These are phyloP conservation scores for Ustilago hordei DNA, from an alignment of 1,284 basidiomycete genomes.

Conservation along the genomic window DNA sequence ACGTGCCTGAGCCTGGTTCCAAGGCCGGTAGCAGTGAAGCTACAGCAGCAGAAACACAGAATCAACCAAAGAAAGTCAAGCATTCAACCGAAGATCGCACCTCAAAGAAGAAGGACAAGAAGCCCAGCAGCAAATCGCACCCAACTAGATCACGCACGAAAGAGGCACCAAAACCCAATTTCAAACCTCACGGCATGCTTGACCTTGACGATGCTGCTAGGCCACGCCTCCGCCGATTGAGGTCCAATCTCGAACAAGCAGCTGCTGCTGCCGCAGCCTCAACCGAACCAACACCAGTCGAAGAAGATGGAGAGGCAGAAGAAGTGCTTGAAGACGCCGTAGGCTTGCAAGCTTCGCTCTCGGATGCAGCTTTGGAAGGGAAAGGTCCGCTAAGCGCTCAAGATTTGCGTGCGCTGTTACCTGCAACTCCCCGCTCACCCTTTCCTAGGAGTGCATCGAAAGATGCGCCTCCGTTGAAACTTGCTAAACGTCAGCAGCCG, in stretches of 20 bases:
- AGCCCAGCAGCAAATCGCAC: conserved; percentile 15
- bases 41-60: conserved; percentile 6
- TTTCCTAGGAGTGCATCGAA: conserved; percentile 23
- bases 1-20: conserved; percentile 5
- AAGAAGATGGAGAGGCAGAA: conserved; percentile 11
- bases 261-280: conserved; percentile 54
- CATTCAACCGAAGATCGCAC: conserved; percentile 4
- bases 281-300: conserved; percentile 15
- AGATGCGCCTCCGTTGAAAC: conserved; percentile 46
- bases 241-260: conserved; percentile 51
- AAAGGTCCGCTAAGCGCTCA: conserved; percentile 39
- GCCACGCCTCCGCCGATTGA: conserved; percentile 30
- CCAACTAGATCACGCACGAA: conserved; percentile 17
- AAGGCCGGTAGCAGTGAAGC: conserved; percentile 1
- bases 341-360: conserved; percentile 29
- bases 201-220: conserved; percentile 44
- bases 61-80: conserved; percentile 22
- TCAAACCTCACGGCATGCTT: conserved; percentile 28
- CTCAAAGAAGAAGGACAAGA: conserved; percentile 30
- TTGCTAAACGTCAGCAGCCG: conserved; percentile 52
- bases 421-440: conserved; percentile 14
- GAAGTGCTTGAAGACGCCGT: conserved; percentile 26
- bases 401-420: conserved; percentile 25
- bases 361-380: conserved; percentile 41
- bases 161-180: conserved; percentile 19